Evolutionary conservation across 1,284 basidiomycete species (phyloP).

Genomic region (Pyrrhoderma lamaoense): DNA sequence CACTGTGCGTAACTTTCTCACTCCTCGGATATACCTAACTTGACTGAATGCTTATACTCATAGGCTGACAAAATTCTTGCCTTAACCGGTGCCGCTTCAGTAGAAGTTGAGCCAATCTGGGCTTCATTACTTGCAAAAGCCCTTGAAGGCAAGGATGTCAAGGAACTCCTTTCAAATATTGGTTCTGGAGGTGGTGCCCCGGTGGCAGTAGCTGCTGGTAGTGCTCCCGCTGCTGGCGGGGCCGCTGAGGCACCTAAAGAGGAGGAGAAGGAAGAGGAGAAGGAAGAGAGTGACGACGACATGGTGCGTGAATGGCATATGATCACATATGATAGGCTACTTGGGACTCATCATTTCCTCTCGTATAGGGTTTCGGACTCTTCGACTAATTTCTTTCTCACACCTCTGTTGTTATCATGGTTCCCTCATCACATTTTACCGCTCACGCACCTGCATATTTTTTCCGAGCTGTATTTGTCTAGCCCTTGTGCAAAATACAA

Average conservation of each 20-base stretch:
- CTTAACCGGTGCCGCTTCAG: conserved; percentile 74
- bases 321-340: conserved; percentile 1
- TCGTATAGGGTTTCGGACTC: conserved; percentile 73
- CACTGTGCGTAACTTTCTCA: conserved; percentile 62
- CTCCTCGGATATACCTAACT: background rate
- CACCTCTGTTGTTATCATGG: background rate
- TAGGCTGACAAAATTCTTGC: conserved; percentile 89
- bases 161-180: conserved; percentile 90
- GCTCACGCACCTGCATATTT: background rate
- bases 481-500: too few relatives aligned
- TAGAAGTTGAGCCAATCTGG: conserved; percentile 97
- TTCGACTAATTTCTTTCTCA: conserved; percentile 47
- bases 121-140: conserved; percentile 94
- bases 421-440: background rate
- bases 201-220: conserved; percentile 46
- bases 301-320: conserved; percentile 55
- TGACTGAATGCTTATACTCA: background rate
- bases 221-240: conserved; percentile 52
- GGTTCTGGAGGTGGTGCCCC: conserved; percentile 79
- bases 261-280: conserved; percentile 68
- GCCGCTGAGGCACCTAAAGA: conserved; percentile 64
- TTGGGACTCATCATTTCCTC: too few relatives aligned
- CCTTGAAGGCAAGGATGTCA: conserved; percentile 96
- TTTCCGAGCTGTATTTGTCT: background rate
- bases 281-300: conserved; percentile 87